Base-by-base conservation (phyloP, 768 basidiomycete genomes). In the Baorangia bicolor region DNA sequence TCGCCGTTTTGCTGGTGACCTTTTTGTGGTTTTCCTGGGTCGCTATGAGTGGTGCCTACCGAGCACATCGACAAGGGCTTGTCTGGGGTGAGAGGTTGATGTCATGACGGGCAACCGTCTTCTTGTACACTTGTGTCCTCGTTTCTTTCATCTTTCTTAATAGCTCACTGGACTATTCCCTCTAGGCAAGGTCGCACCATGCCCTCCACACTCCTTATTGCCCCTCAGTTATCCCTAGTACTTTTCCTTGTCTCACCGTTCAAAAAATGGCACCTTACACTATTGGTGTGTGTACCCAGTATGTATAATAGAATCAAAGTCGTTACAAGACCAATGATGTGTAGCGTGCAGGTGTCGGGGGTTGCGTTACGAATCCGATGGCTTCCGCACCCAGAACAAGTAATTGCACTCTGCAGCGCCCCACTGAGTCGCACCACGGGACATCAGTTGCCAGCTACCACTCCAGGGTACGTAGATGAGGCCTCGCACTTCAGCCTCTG, bases 321-420 rank as follows among this genome's bases (percentile, higher is more conserved):
- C n/a, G 12, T 28, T 9, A 25, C 33, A 18, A 35, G 7, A 28
- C 28, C 11, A 20, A 23, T 9, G 13, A 5, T 21, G n/a, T 25
- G 30, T 14, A 16, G 21, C 11, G 30, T 53, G 14, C 30, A 39
- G 6, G 2, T 31, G 9, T 54, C 23, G 16, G 2, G 2, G 49
- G 14, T 43, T 42, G 21, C 8, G 3, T 53, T 44, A 67, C 5
- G 42, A 33, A 28, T 68, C 58, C 14, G 3, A 47, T 14, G 92
- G 89, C 60, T 85, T 89, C 25, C 91, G 78, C n/a, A 86, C 87
- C 91, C 92, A 94, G 71, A 94, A 92, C 60, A 94, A 58, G 70
- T 94, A 94, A 64, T 90, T 94, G 66, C 85, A 89, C 33, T 74
- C 72, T 48, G 84, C 78, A 23, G 80, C 81, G 7, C 74, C 73